phyloP scores from a whole-genome alignment of 1,284 basidiomycete species.

The Thelephora terrestris region DNA sequence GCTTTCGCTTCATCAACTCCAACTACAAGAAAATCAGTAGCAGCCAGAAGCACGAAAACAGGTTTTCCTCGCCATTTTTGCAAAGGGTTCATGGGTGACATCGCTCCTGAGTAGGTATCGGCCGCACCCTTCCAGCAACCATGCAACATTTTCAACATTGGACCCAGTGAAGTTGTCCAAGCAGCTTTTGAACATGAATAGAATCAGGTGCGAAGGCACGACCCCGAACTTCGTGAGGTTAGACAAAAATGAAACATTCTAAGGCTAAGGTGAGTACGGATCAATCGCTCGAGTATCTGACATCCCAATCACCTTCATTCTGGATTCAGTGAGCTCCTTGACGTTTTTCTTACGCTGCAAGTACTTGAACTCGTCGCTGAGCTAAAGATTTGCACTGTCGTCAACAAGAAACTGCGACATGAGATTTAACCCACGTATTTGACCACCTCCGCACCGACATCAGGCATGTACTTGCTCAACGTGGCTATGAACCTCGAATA shows the following conservation, averaged over 20 bases:
- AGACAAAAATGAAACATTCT: constrained; percentile 87
- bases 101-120: constrained; percentile 85
- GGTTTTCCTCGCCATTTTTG: constrained; percentile 52
- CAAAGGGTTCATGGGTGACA: constrained; percentile 79
- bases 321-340: constrained; percentile 77
- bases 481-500: constrained; percentile 88
- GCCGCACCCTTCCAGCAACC: constrained; percentile 90
- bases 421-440: constrained; percentile 46
- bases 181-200: constrained; percentile 96
- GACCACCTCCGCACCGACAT: constrained; percentile 78
- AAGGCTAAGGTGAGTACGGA: constrained; percentile 3
- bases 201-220: constrained; percentile 85
- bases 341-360: constrained; percentile 92
- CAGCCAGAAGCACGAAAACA: constrained; percentile 4
- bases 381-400: constrained; percentile 33
- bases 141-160: constrained; percentile 90
- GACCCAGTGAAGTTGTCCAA: constrained; percentile 89
- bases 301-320: constrained; percentile 60
- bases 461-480: constrained; percentile 88
- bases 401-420: not conserved
- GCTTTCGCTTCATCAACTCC: constrained; percentile 91
- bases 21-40: constrained; percentile 38
- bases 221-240: constrained; percentile 94
- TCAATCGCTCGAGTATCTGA: not conserved
- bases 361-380: constrained; percentile 95